phyloP scores from a whole-genome alignment of 2,329 filamentous ascomycete genomes.

The Esteya vermicola region DNA sequence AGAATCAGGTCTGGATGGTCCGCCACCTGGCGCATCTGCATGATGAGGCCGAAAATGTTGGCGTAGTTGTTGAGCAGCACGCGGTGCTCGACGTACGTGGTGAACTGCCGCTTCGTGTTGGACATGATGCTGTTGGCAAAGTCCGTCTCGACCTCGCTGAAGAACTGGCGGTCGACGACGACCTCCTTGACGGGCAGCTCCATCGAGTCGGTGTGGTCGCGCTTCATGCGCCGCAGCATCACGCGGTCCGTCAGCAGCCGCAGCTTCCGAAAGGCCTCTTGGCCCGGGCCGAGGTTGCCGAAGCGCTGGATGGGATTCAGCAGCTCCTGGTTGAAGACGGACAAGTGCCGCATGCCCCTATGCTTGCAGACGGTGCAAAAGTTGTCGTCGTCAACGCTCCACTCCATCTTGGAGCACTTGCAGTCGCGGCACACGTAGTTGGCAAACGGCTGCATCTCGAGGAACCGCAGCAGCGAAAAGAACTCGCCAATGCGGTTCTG shows the following conservation, averaged over 20 bases:
- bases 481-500: slow-evolving; percentile 97
- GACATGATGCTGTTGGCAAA: slow-evolving; percentile 95
- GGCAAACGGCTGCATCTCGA: slow-evolving; percentile 77
- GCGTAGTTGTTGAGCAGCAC: slow-evolving; percentile 96
- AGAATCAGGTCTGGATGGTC: slow-evolving; percentile 91
- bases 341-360: slow-evolving; percentile 42
- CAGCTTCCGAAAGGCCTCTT: slow-evolving; percentile 63
- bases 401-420: slow-evolving; percentile 66
- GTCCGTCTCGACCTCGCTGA: slow-evolving; percentile 89
- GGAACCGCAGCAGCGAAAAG: slow-evolving; percentile 84
- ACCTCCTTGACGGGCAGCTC: slow-evolving; percentile 93
- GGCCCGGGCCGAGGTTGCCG: slow-evolving; percentile 47
- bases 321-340: slow-evolving; percentile 57
- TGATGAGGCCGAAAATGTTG: slow-evolving; percentile 97
- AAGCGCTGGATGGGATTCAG: slow-evolving; percentile 64
- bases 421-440: slow-evolving; percentile 91
- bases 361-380: slow-evolving; percentile 39
- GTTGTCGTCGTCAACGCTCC: slow-evolving; percentile 60
- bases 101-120: slow-evolving; percentile 74
- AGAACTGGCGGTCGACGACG: slow-evolving; percentile 85
- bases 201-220: slow-evolving; percentile 87
- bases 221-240: slow-evolving; percentile 91
- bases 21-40: slow-evolving; percentile 97
- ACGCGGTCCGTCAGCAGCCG: slow-evolving; percentile 82
- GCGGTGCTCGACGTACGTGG: slow-evolving; percentile 88